These are phyloP conservation scores for Acacia crassicarpa DNA, from an alignment of 306 rosid genomes.

Conservation along the genomic window DNA sequence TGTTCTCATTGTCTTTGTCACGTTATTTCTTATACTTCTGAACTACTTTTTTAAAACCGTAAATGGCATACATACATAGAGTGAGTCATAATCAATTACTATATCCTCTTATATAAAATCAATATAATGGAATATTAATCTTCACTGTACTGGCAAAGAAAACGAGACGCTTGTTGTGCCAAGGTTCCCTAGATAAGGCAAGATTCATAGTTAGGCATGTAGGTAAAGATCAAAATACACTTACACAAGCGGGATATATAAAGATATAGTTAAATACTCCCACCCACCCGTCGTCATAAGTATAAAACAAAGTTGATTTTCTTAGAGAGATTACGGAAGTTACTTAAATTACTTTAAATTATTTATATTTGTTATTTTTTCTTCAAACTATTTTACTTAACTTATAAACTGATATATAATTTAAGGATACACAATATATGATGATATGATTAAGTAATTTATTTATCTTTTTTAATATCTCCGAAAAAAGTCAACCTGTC, in stretches of 20 bases:
- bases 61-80: not conserved
- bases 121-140: not conserved
- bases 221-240: not conserved
- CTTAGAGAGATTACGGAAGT: no score
- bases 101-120: not conserved
- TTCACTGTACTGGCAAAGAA: not conserved
- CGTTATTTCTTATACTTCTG: not conserved
- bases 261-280: not conserved
- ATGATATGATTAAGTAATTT: no score
- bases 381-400: no score
- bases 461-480: no score
- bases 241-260: not conserved
- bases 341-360: no score
- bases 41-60: not conserved
- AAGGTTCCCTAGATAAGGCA: not conserved
- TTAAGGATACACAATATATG: no score
- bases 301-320: no score
- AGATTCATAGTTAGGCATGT: not conserved
- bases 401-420: no score
- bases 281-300: no score
- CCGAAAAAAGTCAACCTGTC: no score
- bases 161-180: not conserved
- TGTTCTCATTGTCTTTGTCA: not conserved
- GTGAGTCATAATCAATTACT: not conserved
- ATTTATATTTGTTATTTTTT: no score